phyloP scores from a whole-genome alignment of 768 basidiomycete genomes.

The Tylopilus balloui region DNA sequence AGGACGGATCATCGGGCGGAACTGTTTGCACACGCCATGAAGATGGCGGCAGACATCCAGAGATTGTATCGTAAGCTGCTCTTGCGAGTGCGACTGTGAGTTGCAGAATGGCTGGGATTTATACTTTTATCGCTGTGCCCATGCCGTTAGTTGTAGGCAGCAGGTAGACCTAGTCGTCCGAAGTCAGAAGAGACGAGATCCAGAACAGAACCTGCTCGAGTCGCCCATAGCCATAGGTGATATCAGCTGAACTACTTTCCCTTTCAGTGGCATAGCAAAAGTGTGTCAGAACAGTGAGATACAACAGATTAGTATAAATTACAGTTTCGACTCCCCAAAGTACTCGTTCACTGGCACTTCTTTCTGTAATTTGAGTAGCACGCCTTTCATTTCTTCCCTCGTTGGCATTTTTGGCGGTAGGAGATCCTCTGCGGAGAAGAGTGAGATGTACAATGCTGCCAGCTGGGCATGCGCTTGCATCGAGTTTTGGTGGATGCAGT shows the following conservation, averaged over 20 bases:
- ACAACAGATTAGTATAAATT: slow-evolving; percentile 13
- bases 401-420: slow-evolving; percentile 73
- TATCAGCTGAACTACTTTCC: slow-evolving; percentile 3
- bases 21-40: slow-evolving; percentile 71
- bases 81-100: slow-evolving; percentile 80
- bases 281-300: not conserved
- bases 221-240: slow-evolving; percentile 14
- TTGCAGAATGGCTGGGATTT: no score
- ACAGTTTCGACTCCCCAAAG: slow-evolving; percentile 40
- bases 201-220: slow-evolving; percentile 14
- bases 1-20: slow-evolving; percentile 75
- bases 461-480: slow-evolving; percentile 42
- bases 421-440: slow-evolving; percentile 69
- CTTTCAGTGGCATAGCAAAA: no score
- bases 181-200: slow-evolving; percentile 44
- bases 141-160: slow-evolving; percentile 46
- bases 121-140: not conserved
- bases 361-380: slow-evolving; percentile 74
- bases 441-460: slow-evolving; percentile 67
- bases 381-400: slow-evolving; percentile 71
- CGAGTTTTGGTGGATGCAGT: slow-evolving; percentile 5
- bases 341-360: slow-evolving; percentile 80
- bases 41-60: slow-evolving; percentile 67
- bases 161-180: slow-evolving; percentile 77
- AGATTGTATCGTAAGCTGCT: slow-evolving; percentile 71